Base-by-base conservation (phyloP, 345 rosid species). In the Acer saccharum region DNA sequence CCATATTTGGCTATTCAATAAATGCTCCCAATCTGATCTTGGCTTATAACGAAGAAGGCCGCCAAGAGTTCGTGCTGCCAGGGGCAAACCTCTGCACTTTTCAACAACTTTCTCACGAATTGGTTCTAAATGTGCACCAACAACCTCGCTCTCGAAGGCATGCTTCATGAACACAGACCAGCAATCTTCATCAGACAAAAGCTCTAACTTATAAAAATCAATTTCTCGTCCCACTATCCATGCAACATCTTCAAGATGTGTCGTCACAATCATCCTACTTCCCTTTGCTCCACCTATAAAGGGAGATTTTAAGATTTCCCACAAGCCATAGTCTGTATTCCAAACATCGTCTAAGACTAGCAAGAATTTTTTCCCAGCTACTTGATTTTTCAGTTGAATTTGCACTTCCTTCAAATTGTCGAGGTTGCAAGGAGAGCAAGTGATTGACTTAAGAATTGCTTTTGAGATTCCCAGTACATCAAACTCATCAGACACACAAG, bases 31-130 rank as follows among this genome's bases (percentile, higher is more conserved):
- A 6, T 16, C 68, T 11, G 20, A 10, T 11, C 65, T 68, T 27
- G 27, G 41, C 14, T n/a, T 73, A 7, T 29, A 73, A 6, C 74
- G 73, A 6, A 78, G 63, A 25, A 81, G 63, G 20, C 81, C 78
- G 50, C 81, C 84, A 32, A 74, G 76, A 54, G 72, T 44, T 39
- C 21, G 67, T 60, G 80, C 75, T 20, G 80, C 83, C 71, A 77
- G 64, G 0, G 83, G 80, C 69, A 81, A 69, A 12, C 83, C 83
- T 17, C 39, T n/a, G 4, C 84, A 77, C 62, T 71, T 81, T 2
- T 52, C 75, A 23, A 73, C 72, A 13, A 81, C 55, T 61, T 77
- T 64, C 23, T 18, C 12, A 8, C 79, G 62, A 16, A 57, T 25
- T 2, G 20, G 21, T 29, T 65, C 65, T 20, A 29, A 21, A 18